phyloP scores from a whole-genome alignment of 305 asterid species.

The Fraxinus sp. region DNA sequence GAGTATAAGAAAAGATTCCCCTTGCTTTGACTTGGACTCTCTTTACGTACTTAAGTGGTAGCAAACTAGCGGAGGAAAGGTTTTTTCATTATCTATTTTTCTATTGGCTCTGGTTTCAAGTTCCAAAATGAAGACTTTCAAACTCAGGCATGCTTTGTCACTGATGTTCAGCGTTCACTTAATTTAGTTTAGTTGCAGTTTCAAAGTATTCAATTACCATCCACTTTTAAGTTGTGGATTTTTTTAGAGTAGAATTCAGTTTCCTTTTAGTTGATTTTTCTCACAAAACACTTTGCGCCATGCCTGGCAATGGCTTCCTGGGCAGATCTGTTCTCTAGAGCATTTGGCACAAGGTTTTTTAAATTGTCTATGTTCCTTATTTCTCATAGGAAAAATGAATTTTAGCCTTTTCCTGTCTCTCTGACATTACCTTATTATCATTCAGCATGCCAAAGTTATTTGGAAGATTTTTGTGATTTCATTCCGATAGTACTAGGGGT shows the following conservation, averaged over 20 bases:
- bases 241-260: not conserved
- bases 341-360: not conserved
- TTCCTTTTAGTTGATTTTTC: not conserved
- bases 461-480: not conserved
- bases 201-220: not conserved
- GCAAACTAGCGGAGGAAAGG: not conserved
- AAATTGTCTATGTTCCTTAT: not conserved
- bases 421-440: not conserved
- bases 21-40: not conserved
- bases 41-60: conserved; percentile 13
- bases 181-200: not conserved
- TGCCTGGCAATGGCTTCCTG: not conserved
- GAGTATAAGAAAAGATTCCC: not conserved
- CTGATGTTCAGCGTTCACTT: conserved; percentile 8
- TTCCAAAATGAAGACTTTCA: not conserved
- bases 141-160: not conserved
- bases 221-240: not conserved
- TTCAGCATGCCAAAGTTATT: not conserved
- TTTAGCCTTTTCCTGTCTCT: not conserved
- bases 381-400: not conserved
- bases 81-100: conserved; percentile 1
- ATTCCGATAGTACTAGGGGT: not conserved
- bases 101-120: conserved; percentile 1
- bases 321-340: not conserved
- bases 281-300: conserved; percentile 10